A percentile compares a stretch with the other conserved stretches of the same genome.
phyloP scores from a whole-genome alignment of 169 alveolate species.

The Cyclospora cayetanensis region DNA sequence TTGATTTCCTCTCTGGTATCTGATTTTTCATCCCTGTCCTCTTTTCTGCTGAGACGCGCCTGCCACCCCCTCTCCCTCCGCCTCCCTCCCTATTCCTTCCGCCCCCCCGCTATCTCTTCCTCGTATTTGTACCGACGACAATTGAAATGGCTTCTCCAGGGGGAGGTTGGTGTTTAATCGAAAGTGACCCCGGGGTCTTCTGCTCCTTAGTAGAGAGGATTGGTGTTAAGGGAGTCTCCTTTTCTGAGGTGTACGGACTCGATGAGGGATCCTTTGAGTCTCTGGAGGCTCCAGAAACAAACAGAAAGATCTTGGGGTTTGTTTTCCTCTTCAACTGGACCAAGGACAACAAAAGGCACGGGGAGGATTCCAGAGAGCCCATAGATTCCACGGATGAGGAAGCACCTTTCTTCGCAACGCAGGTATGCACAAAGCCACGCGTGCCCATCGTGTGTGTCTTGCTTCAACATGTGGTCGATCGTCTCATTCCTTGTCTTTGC shows the following conservation, averaged over 20 bases:
- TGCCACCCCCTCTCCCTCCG: too few species aligned
- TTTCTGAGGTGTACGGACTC: conserved; percentile 88
- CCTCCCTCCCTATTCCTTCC: too few species aligned
- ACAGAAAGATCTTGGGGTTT: conserved; percentile 71
- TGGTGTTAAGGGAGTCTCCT: conserved; percentile 92
- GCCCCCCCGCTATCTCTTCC: too few species aligned
- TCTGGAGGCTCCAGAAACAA: background rate
- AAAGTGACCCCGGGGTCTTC: conserved; percentile 96
- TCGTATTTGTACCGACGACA: too few species aligned
- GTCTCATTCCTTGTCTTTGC: too few species aligned
- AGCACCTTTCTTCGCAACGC: background rate
- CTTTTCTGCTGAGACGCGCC: too few species aligned
- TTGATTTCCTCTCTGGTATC: too few species aligned
- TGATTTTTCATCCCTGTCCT: too few species aligned
- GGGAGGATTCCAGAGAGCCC: background rate
- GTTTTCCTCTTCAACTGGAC: conserved; percentile 90
- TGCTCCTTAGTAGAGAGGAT: conserved; percentile 88
- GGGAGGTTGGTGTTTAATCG: conserved; percentile 94
- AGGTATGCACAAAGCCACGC: too few species aligned
- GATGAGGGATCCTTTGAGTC: conserved; percentile 81
- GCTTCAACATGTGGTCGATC: too few species aligned
- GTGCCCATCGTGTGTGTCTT: too few species aligned
- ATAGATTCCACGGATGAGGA: background rate
- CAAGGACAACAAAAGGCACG: conserved; percentile 76
- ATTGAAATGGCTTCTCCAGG: too few species aligned